These are phyloP conservation scores for Sarocladiaceae sp. DNA, from an alignment of 2,329 filamentous ascomycete genomes.

Conservation along the genomic window DNA sequence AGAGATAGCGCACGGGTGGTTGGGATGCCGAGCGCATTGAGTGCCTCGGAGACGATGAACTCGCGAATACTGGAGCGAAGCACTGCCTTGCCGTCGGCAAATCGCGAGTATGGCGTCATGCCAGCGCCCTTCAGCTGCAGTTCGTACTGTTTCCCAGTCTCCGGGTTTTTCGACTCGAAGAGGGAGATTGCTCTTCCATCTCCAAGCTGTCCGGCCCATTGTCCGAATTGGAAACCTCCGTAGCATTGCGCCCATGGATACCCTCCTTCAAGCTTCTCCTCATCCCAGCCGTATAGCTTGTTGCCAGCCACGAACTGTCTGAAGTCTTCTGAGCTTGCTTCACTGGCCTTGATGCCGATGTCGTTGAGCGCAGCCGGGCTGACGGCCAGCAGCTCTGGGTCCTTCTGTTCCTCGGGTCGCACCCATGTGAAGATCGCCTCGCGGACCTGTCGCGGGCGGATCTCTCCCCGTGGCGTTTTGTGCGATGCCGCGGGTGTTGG, in stretches of 20 bases:
- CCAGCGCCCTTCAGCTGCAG: constrained; percentile 93
- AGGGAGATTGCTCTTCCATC: constrained; percentile 92
- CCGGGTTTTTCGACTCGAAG: constrained; percentile 78
- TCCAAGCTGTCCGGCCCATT: constrained; percentile 93
- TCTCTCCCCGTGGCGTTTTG: constrained; percentile 66
- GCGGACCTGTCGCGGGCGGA: constrained; percentile 77
- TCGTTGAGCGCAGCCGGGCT: constrained; percentile 74
- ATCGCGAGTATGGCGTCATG: constrained; percentile 87
- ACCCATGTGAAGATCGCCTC: constrained; percentile 87
- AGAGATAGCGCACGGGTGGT: constrained; percentile 81
- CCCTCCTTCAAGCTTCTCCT: constrained; percentile 57
- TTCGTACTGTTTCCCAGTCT: constrained; percentile 71
- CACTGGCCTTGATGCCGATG: constrained; percentile 65
- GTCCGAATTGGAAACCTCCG: constrained; percentile 73
- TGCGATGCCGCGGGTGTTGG: constrained; percentile 79
- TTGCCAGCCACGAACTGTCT: constrained; percentile 74
- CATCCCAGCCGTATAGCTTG: constrained; percentile 71
- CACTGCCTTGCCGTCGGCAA: constrained; percentile 93
- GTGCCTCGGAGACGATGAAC: constrained; percentile 83
- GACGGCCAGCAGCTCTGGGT: constrained; percentile 74
- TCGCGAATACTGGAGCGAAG: constrained; percentile 88
- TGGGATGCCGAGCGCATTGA: constrained; percentile 80
- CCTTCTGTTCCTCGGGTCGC: constrained; percentile 64
- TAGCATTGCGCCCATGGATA: constrained; percentile 99
- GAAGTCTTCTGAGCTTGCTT: constrained; percentile 69